A percentile compares a stretch with the other conserved stretches of the same genome.
Evolutionary conservation across 2,329 filamentous ascomycete genomes (phyloP).

Genomic region (Balansia obtecta): DNA sequence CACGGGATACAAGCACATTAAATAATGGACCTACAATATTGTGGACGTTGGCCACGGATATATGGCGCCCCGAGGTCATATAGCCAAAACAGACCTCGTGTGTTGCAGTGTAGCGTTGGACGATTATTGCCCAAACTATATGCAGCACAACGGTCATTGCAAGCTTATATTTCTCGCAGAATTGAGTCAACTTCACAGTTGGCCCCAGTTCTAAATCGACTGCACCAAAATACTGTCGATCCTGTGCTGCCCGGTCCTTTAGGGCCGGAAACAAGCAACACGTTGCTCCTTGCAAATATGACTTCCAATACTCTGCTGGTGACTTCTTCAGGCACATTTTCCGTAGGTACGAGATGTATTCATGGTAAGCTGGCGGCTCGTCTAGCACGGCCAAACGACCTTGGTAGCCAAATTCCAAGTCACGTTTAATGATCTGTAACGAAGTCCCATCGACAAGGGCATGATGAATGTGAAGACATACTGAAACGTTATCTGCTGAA

Average conservation of each 20-base stretch:
- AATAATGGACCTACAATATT: constrained; percentile 39
- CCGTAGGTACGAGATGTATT: background rate
- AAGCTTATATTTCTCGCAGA: constrained; percentile 26
- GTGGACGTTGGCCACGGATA: constrained; percentile 32
- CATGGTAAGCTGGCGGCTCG: background rate
- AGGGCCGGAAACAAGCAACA: background rate
- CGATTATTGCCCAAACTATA: constrained; percentile 36
- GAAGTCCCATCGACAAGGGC: constrained; percentile 21
- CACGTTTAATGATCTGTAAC: constrained; percentile 6
- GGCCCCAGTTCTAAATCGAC: background rate
- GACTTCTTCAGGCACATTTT: background rate
- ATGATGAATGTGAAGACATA: constrained; percentile 22
- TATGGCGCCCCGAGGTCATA: constrained; percentile 38
- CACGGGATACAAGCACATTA: constrained; percentile 34
- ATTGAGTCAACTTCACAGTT: constrained; percentile 8
- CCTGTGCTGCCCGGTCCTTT: background rate
- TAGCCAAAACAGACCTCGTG: constrained; percentile 41
- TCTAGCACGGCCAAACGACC: background rate
- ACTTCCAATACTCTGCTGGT: constrained; percentile 1
- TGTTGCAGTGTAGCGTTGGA: constrained; percentile 32
- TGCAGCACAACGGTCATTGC: constrained; percentile 38
- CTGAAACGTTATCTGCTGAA: constrained; percentile 8
- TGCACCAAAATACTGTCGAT: background rate
- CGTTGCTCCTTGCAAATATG: background rate
- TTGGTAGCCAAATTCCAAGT: constrained; percentile 1